phyloP scores from a whole-genome alignment of 164 flowering plant species.

The Macadamia tetraphylla region DNA sequence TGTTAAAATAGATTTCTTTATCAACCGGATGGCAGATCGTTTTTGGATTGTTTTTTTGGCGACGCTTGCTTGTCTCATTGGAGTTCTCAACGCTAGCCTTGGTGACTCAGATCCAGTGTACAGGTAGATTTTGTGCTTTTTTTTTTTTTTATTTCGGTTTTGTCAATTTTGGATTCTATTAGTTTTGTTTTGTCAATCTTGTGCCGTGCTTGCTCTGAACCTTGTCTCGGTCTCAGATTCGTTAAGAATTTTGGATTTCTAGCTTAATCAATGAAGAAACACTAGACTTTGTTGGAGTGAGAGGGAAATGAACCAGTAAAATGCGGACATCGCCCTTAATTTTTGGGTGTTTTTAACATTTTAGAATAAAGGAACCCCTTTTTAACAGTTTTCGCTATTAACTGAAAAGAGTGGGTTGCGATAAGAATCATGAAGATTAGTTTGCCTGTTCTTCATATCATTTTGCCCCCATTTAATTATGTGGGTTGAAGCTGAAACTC shows the following conservation, averaged over 20 bases:
- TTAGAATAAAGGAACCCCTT: background rate
- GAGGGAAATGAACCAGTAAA: background rate
- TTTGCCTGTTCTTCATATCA: background rate
- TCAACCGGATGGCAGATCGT: constrained; percentile 12
- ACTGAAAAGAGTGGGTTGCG: background rate
- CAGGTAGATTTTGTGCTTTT: constrained; percentile 28
- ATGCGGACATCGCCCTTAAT: background rate
- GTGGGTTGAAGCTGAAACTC: background rate
- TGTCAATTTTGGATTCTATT: background rate
- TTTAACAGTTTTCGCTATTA: background rate
- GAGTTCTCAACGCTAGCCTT: constrained; percentile 36
- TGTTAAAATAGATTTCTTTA: background rate
- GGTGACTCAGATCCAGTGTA: constrained; percentile 76
- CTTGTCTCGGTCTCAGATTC: too few relatives aligned
- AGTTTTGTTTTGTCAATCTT: too few relatives aligned
- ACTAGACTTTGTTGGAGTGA: background rate
- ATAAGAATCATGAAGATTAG: background rate
- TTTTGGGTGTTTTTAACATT: background rate
- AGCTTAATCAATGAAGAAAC: background rate
- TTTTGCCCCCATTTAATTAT: background rate
- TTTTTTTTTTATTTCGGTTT: background rate
- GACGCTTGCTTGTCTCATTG: constrained; percentile 13
- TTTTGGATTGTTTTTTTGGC: constrained; percentile 7
- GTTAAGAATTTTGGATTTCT: too few relatives aligned
- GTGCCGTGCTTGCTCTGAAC: too few relatives aligned